Evolutionary conservation across 2,329 filamentous ascomycete genomes (phyloP).

Genomic region (Pyrenophora graminea): DNA sequence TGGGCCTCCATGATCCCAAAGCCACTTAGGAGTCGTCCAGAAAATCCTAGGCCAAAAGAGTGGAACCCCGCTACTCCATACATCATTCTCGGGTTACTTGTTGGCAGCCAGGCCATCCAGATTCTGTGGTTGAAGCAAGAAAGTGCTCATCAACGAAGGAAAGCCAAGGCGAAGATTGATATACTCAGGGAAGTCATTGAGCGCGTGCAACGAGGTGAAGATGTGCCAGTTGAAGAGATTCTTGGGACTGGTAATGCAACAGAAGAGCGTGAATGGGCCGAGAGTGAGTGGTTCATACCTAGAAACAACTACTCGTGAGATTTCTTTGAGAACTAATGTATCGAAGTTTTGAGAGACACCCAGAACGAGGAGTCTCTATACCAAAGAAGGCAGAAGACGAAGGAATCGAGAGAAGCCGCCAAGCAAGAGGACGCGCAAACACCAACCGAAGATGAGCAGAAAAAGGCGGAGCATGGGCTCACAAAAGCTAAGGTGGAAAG

Average conservation of each 20-base stretch:
- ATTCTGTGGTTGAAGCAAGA: constrained; percentile 82
- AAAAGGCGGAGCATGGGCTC: constrained; percentile 21
- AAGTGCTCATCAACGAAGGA: constrained; percentile 71
- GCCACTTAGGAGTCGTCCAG: constrained; percentile 24
- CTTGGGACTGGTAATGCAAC: constrained; percentile 77
- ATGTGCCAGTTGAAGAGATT: constrained; percentile 73
- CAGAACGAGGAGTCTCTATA: constrained; percentile 65
- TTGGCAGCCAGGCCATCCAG: constrained; percentile 95
- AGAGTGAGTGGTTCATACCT: constrained; percentile 59
- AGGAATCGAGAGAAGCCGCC: constrained; percentile 27
- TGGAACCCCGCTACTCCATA: constrained; percentile 67
- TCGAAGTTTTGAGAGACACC: constrained; percentile 66
- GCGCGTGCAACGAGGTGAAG: constrained; percentile 38
- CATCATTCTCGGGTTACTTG: constrained; percentile 71
- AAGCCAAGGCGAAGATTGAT: constrained; percentile 77
- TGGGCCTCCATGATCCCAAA: constrained; percentile 47
- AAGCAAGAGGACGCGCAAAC: constrained; percentile 9
- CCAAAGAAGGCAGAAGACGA: constrained; percentile 48
- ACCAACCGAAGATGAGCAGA: constrained; percentile 38
- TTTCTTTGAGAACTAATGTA: constrained; percentile 14
- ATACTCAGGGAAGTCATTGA: constrained; percentile 74
- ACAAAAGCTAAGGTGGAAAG: constrained; percentile 33
- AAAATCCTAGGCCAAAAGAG: constrained; percentile 32
- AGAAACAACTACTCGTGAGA: not conserved
- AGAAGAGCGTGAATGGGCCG: constrained; percentile 85